These are phyloP conservation scores for Dimargaris cristalligena DNA, from an alignment of 192 early-diverging fungal species.

Conservation along the genomic window DNA sequence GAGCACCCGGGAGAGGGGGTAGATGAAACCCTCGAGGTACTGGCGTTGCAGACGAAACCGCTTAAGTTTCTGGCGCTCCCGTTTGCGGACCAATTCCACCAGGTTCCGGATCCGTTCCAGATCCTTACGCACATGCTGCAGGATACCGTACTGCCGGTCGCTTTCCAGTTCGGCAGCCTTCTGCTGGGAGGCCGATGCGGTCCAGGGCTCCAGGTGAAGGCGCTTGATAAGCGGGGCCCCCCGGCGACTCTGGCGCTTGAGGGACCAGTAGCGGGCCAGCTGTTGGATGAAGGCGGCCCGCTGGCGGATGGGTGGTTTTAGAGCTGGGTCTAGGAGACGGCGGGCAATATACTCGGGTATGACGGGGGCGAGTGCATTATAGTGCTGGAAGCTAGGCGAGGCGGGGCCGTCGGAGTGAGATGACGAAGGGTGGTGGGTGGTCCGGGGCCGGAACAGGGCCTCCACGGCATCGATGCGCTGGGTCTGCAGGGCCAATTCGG, in stretches of 20 bases:
- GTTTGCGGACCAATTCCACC: conserved; percentile 55
- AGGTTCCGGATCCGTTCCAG: conserved; percentile 77
- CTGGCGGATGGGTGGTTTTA: conserved; percentile 19
- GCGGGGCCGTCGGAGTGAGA: conserved; percentile 20
- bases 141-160: conserved; percentile 42
- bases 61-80: conserved; percentile 45
- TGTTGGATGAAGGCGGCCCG: conserved; percentile 38
- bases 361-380: conserved; percentile 38
- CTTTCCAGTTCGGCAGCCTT: conserved; percentile 65
- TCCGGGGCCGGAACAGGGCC: conserved; percentile 18
- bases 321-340: conserved; percentile 20
- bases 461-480: conserved; percentile 3
- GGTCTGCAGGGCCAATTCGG: conserved; percentile 8
- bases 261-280: conserved; percentile 85
- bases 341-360: conserved; percentile 43
- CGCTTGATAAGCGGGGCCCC: conserved; percentile 91
- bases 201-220: conserved; percentile 94
- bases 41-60: conserved; percentile 29
- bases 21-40: conserved; percentile 46
- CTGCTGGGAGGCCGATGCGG: conserved; percentile 57
- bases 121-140: conserved; percentile 51
- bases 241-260: conserved; percentile 76
- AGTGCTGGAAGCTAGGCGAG: conserved; percentile 23
- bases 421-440: conserved; percentile 34
- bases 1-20: conserved; percentile 53